phyloP scores from a whole-genome alignment of 768 basidiomycete genomes.

The Pleurotus pulmonarius region DNA sequence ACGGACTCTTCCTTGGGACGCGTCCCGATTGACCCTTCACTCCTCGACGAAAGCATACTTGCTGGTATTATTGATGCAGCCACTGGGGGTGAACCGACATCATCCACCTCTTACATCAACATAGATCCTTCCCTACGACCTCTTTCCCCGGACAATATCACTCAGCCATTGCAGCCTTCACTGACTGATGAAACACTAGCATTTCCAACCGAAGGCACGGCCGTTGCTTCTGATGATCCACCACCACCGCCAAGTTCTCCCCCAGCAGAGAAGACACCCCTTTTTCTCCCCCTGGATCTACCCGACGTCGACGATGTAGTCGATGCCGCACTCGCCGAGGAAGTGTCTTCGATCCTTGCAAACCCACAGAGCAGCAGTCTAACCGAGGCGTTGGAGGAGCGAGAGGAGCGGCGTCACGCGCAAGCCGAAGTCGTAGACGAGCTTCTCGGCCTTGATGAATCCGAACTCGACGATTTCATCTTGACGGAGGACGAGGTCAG shows the following conservation, averaged over 20 bases:
- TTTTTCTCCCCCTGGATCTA: constrained; percentile 11
- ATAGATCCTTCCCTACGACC: not conserved
- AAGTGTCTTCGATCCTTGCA: constrained; percentile 64
- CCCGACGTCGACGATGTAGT: constrained; percentile 53
- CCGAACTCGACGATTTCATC: constrained; percentile 80
- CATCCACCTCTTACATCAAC: constrained; percentile 18
- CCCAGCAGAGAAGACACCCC: constrained; percentile 4
- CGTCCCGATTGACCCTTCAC: constrained; percentile 47
- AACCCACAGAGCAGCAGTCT: constrained; percentile 60
- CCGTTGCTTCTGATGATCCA: constrained; percentile 1
- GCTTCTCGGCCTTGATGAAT: constrained; percentile 81
- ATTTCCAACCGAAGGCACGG: constrained; percentile 9
- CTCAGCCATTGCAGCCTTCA: constrained; percentile 40
- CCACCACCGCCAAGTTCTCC: constrained; percentile 8
- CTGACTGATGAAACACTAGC: not conserved
- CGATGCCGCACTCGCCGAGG: constrained; percentile 60
- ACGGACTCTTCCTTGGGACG: constrained; percentile 19
- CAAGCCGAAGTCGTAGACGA: constrained; percentile 48
- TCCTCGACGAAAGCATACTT: constrained; percentile 69
- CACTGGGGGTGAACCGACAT: constrained; percentile 39
- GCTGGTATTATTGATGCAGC: constrained; percentile 41
- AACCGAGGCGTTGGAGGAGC: constrained; percentile 61
- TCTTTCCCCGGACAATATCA: constrained; percentile 30
- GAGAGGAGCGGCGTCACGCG: constrained; percentile 57
- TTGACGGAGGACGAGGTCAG: constrained; percentile 76